Evolutionary conservation across 192 early-diverging fungal genomes (phyloP), one percentile per base, ranked within the genome.

Genomic region (Allomyces javanicus): DNA sequence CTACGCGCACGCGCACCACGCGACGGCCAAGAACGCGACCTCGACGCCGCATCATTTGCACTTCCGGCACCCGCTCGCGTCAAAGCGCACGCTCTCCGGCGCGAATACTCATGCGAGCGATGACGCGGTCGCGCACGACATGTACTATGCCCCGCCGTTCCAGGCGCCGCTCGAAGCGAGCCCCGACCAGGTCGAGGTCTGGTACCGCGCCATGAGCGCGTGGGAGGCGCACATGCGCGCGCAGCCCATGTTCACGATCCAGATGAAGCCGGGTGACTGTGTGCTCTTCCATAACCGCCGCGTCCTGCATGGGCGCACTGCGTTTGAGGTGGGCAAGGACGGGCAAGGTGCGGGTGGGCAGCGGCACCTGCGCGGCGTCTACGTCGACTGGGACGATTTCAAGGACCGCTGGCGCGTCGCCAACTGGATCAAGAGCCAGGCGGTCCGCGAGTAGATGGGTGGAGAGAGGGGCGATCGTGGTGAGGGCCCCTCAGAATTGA

Each of bases 351-450:
- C 45, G 1, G 10, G 45, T 10, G 12, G 21, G 65, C 33, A 26
- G 26, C 26, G 26, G 26, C 50, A 50, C 44, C 50, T 66, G n/a
- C 26, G 44, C 4, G 65, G 65, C 17, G 65, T 78, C 9, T 83
- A 83, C 69, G 75, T 80, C 61, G 73, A 77, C 27, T 79, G 77
- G 73, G 79, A 81, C 67, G 78, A 77, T 19, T 74, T 83, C 65
- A 75, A 76, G 69, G 82, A 80, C 66, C 33, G 66, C 44, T 44
- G 68, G n/a, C 64, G 71, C 4, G 72, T 73, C 24, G 45, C 45
- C 45, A 10, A 50, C 12, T 50, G 26, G 26, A 26, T 26, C 26
- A 26, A 26, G 26, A 26, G 26, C 26, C 26, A 26, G 26, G 4
- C 26, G 26, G 26, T 4, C 26, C 26, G 26, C 4, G 4, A 26